Base-by-base conservation (phyloP, 176 grass and related monocot species). In the Rhynchospora pubera region DNA sequence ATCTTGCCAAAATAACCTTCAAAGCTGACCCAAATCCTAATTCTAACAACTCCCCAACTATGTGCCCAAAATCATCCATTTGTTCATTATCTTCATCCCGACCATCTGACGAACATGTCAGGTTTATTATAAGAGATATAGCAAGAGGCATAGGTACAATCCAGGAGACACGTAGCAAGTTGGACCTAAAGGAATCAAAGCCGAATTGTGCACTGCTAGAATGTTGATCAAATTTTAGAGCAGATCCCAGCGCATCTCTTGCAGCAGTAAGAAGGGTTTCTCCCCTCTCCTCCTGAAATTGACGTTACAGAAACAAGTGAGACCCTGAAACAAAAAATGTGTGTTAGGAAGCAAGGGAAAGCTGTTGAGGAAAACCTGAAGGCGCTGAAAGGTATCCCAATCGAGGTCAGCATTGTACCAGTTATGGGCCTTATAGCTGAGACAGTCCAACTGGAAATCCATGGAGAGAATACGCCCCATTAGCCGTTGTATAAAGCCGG, bases 381-480 rank as follows among this genome's bases (percentile, higher is more conserved):
- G 95, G 45, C 89, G 78, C 83, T 89, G 88, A 50, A 93, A 98
- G 58, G 95, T 94, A 82, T 94, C 90, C 8, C 78, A 93, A 82
- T 98, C 95, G 76, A 98, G 90, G 82, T 98, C 92, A 32, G 95
- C 92, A 65, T 98, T 89, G 14, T 87, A 88, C 92, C 95, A 98
- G 53, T 91, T 98, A 78, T 74, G 85, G 60, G 77, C 77, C 10
- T 90, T 91, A 85, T 98, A 94, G 80, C 94, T 87, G 62, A 98
- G 85, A 57, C 92, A 98, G 86, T 98, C 92, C 57, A 94, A 78
- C 62, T 98, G 95, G 77, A 94, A 98, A 80, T 94, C 89, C 87
- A 98, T 13, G 2, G 92, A 94, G 63, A 98, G 95, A 80, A 98
- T 22, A 24, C 57, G 80, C 62, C 88, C 95, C 85, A 94, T 88